Conservation (phyloP, 208 protist genomes). For the Novymonas esmeraldas region DNA sequence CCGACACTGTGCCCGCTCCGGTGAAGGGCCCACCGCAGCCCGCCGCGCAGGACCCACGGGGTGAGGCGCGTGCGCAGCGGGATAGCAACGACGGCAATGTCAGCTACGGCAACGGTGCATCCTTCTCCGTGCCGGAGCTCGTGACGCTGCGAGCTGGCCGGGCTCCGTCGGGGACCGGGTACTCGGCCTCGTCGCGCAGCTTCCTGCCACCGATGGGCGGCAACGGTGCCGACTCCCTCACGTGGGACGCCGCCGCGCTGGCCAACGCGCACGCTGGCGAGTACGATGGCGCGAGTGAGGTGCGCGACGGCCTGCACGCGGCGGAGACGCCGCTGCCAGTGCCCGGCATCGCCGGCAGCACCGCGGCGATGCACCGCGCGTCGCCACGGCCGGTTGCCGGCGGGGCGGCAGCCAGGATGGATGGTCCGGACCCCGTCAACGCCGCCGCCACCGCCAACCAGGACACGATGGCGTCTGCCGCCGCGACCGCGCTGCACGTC, state of each 20-base stretch:
- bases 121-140: background rate
- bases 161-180: background rate
- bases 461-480: no score
- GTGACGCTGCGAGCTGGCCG: background rate
- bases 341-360: background rate
- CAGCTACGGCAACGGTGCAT: background rate
- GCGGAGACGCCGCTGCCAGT: background rate
- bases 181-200: slow-evolving; percentile 9
- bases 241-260: background rate
- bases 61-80: no score
- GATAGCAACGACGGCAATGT: background rate
- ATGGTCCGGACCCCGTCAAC: no score
- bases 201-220: background rate
- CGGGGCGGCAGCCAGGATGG: no score
- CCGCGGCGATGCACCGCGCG: background rate
- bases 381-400: background rate
- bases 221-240: background rate
- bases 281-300: background rate
- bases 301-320: background rate
- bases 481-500: no score
- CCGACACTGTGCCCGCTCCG: no score
- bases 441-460: no score
- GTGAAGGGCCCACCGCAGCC: no score
- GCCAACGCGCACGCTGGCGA: background rate
- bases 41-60: no score